Base-by-base conservation (phyloP, 2,329 filamentous ascomycete genomes). In the Teratosphaeria nubilosa region DNA sequence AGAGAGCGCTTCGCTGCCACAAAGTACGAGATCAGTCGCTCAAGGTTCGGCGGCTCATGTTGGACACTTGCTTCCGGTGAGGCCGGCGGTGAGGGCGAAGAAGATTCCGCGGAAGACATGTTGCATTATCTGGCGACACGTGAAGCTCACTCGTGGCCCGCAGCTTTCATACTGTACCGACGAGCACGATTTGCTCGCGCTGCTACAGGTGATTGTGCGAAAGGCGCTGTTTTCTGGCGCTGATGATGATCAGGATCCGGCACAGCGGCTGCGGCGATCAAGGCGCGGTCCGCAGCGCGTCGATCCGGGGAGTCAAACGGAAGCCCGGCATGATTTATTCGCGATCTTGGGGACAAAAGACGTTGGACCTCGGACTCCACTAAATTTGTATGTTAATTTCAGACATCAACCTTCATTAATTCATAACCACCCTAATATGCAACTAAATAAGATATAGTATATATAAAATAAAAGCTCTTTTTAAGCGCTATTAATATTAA, bases 1-100 rank as follows among this genome's bases (percentile, higher is more conserved):
- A 97, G 81, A 1, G 91, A 91, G 51, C 90, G 85, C 72, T 96
- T 96, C 9, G 92, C 88, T 31, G 87, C 86, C 48, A 96, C 84
- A 37, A 96, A 86, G 74, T 95, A 86, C 56, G 85, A 82, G 58
- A 96, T 88, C 51, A 97, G 84, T 25, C 84, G 85, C 66, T 95
- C 90, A 68, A 95, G 82, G 25, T 73, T 72, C 32, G 76, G 75
- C 31, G 73, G 68, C 54, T 72, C 72, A 54, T 73, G 68, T 58
- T 73, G 68, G 58, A 67, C 63, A 64, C 74, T 76, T 60, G 72
- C 73, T 9, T 70, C 70, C 27, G 74, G 75, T 7, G 76, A 78
- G n/a, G 66, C 64, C 30, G 73, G 71, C 59, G 74, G 74, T 10
- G 74, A 69, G 3, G 67, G 63, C 10, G 69, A 68, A 16, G 65